These are phyloP conservation scores for Fusarium oxysporum DNA, from an alignment of 2,329 filamentous ascomycete genomes.

Conservation along the genomic window DNA sequence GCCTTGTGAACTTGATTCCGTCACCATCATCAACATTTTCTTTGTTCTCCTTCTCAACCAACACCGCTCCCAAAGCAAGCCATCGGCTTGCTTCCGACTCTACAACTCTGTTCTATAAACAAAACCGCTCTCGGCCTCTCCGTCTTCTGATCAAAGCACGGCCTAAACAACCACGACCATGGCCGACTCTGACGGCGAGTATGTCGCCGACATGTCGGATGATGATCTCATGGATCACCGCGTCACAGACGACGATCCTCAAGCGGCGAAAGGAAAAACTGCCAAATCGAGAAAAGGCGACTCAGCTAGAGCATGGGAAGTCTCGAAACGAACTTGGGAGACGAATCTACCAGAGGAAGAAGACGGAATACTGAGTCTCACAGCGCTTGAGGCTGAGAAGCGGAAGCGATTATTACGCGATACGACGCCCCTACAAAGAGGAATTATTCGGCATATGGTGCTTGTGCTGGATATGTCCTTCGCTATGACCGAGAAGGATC, in stretches of 20 bases:
- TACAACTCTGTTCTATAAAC: background rate
- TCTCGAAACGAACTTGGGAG: slow-evolving; percentile 77
- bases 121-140: background rate
- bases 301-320: slow-evolving; percentile 71
- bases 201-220: slow-evolving; percentile 71
- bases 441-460: slow-evolving; percentile 96
- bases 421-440: slow-evolving; percentile 93
- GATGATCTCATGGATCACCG: slow-evolving; percentile 69
- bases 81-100: background rate
- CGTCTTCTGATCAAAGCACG: background rate
- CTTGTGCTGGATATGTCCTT: slow-evolving; percentile 92
- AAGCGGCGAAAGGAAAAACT: slow-evolving; percentile 46
- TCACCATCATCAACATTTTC: slow-evolving; percentile 25
- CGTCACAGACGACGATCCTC: slow-evolving; percentile 54
- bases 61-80: background rate
- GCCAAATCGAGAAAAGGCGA: slow-evolving; percentile 50
- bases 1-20: slow-evolving; percentile 44
- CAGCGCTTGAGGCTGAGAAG: slow-evolving; percentile 85
- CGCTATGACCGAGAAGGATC: slow-evolving; percentile 95
- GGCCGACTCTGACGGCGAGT: slow-evolving; percentile 81
- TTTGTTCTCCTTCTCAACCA: background rate
- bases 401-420: slow-evolving; percentile 85
- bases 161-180: slow-evolving; percentile 53
- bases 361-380: slow-evolving; percentile 82
- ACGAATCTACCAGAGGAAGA: slow-evolving; percentile 75